Evolutionary conservation across 495 filamentous ascomycete species (phyloP).

Genomic region (Tuber microsphaerosporum): DNA sequence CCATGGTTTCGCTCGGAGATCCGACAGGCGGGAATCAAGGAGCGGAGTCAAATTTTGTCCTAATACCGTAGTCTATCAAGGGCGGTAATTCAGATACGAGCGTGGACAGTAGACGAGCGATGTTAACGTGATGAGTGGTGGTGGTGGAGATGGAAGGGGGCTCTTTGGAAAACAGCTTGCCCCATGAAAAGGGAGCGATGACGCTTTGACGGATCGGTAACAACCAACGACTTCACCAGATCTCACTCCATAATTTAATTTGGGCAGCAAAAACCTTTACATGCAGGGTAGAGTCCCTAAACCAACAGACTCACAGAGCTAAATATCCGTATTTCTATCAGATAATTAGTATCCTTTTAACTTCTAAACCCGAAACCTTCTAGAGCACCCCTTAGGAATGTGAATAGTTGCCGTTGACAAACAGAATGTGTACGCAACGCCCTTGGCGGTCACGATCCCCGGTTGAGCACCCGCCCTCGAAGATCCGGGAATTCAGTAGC

Average conservation of each 20-base stretch:
- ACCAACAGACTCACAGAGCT: not conserved
- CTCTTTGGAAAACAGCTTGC: not conserved
- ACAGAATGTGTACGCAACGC: not conserved
- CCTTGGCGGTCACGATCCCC: not conserved
- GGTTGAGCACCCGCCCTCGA: not conserved
- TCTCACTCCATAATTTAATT: slow-evolving; percentile 12
- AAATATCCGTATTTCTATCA: not conserved
- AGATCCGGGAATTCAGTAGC: not conserved
- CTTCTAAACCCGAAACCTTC: not conserved
- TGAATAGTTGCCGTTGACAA: not conserved
- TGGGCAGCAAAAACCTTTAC: not conserved
- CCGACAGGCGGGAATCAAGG: not conserved
- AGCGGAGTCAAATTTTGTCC: not conserved
- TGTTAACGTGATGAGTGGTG: not conserved
- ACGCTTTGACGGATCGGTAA: slow-evolving; percentile 23
- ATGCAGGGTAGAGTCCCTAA: not conserved
- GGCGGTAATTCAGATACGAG: slow-evolving; percentile 4
- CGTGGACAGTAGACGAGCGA: not conserved
- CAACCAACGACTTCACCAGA: slow-evolving; percentile 14
- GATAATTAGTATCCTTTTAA: not conserved
- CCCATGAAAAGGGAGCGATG: slow-evolving; percentile 14
- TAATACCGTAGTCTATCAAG: slow-evolving; percentile 2
- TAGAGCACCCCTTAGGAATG: not conserved
- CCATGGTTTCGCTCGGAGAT: slow-evolving; percentile 14
- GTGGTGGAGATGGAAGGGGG: slow-evolving; percentile 6